A percentile compares a stretch with the other conserved stretches of the same genome.
Evolutionary conservation across 179 eudicot genomes (phyloP).

Genomic region (Amaranthus tricolor): DNA sequence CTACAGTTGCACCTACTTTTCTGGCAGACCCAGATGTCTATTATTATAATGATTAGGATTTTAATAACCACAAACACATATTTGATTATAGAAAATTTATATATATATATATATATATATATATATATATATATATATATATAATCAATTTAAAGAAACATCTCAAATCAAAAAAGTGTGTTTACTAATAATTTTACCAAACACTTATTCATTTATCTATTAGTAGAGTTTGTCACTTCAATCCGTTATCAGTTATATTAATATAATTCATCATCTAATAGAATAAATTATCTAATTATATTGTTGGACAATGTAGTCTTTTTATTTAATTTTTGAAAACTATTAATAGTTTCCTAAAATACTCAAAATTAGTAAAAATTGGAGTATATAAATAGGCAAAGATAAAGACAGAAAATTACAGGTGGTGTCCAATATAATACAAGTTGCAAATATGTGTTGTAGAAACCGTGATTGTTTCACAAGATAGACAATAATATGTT

Average conservation of each 20-base stretch:
- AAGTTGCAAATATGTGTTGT: not conserved
- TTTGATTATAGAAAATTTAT: not conserved
- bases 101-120: no score
- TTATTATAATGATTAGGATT: no score
- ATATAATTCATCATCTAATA: no score
- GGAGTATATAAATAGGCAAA: not conserved
- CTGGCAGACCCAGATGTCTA: not conserved
- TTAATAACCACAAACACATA: no score
- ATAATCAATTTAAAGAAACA: not conserved
- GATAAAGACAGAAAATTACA: conserved; percentile 13
- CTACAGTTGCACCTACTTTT: conserved; percentile 24
- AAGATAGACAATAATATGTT: conserved; percentile 6
- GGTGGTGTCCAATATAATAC: conserved; percentile 20
- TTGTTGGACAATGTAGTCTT: no score
- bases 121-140: not conserved
- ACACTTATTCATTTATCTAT: no score
- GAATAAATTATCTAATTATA: no score
- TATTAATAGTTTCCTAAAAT: no score
- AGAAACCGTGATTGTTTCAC: conserved; percentile 2
- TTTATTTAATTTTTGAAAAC: no score
- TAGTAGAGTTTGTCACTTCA: no score
- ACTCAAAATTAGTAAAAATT: no score
- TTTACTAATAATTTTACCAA: not conserved
- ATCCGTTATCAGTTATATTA: no score
- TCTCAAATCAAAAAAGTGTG: not conserved